These are phyloP conservation scores for Holtermanniella nyarrowii DNA, from an alignment of 768 basidiomycete species.

Conservation along the genomic window DNA sequence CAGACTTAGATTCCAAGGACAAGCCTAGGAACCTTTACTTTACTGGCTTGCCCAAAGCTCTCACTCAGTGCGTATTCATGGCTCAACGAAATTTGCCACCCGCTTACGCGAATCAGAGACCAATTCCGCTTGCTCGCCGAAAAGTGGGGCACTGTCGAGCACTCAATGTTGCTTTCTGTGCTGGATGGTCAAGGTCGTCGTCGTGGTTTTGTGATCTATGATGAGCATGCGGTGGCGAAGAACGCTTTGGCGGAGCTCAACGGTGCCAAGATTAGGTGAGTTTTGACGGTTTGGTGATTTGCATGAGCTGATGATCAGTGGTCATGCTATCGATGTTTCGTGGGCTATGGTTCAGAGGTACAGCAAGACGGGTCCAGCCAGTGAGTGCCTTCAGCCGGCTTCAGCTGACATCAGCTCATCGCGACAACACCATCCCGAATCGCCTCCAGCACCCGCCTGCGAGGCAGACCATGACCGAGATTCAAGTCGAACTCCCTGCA, in stretches of 20 bases:
- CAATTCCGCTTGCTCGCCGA: conserved; percentile 23
- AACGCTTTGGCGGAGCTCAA: not conserved
- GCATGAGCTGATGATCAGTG: conserved; percentile 23
- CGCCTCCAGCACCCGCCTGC: not conserved
- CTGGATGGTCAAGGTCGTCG: conserved; percentile 26
- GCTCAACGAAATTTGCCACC: not conserved
- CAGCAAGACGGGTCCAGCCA: conserved; percentile 10
- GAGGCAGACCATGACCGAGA: not conserved
- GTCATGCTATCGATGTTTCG: conserved; percentile 25
- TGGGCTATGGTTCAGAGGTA: conserved; percentile 31
- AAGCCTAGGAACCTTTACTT: conserved; percentile 27
- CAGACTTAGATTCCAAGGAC: not conserved
- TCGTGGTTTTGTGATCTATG: not conserved
- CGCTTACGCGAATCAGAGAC: conserved; percentile 2
- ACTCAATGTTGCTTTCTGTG: conserved; percentile 24
- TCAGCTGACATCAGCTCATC: not conserved
- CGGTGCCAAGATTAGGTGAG: not conserved
- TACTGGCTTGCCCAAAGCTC: conserved; percentile 21
- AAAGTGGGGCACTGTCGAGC: conserved; percentile 24
- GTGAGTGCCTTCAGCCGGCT: conserved; percentile 3
- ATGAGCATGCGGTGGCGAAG: not conserved
- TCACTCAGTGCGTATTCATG: conserved; percentile 20
- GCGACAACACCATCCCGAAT: not conserved
- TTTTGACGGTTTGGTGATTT: conserved; percentile 1
- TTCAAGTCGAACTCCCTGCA: not conserved